Base-by-base conservation (phyloP, 164 flowering plant species). In the Berberis vulgaris region DNA sequence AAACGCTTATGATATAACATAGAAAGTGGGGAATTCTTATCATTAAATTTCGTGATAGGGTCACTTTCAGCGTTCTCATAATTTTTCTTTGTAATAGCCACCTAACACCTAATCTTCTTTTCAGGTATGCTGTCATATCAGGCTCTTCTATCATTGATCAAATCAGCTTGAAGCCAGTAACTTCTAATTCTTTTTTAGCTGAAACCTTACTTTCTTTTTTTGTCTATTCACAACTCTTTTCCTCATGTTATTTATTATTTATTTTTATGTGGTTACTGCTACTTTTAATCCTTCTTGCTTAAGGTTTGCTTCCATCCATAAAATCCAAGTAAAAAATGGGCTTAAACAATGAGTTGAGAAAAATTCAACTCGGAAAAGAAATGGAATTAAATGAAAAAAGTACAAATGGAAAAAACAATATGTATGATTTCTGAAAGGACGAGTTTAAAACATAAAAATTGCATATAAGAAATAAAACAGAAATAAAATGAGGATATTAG, bases 91-190 rank as follows among this genome's bases (percentile, higher is more conserved):
- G 26, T 26, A 26, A 26, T 26, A 26, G 26, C 26, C 26, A 26
- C 26, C 26, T 26, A 26, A 26, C 26, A 26, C 26, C 26, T 26
- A 26, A 26, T 26, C 26, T 26, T 26, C 65, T 67, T 50, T 70
- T 71, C 83, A 93, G 98, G 80, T 93, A 93, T 81, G 87, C 98
- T 9, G 95, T 93, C 54, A 82, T 94, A 13, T 71, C 80, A 71
- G 97, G 99, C 54, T 76, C 96, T 56, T 83, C 95, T 70, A 75
- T 76, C 67, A 67, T 73, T 8, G 82, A 86, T 62, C 81, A 70
- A 75, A 77, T 83, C 69, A 61, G 73, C 58, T 64, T 86, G 77
- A 82, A 75, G 45, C 96, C 96, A 57, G 97, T 94, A 86, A 83
- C n/a, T 5, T 52, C 26, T 52, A 10, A 52, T 7, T 10, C 11